Evolutionary conservation across 192 early-diverging fungal species (phyloP), one percentile per base, ranked within the genome.

Genomic region (Coemansia sp.): DNA sequence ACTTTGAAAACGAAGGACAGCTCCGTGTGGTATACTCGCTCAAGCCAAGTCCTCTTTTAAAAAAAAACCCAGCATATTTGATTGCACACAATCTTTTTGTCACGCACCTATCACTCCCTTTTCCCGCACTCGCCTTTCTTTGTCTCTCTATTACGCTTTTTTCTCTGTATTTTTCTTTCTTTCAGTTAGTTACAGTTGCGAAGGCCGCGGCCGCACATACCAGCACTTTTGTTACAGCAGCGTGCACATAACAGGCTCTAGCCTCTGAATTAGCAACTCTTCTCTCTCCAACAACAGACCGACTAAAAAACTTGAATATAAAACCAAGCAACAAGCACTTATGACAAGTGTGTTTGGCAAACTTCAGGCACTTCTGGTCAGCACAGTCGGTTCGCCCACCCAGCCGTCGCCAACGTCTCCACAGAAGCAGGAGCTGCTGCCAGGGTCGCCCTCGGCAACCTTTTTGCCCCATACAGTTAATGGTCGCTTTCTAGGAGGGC

Each of bases 331-430:
- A 21, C 13, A 48, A 48, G 22, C 46, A 45, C 27, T 25, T 23
- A 71, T 71, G 69, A 24, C 69, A 2, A 48, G 69, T 25, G 69
- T 71, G 7, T 57, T 71, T 14, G 69, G 49, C 33, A 71, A 64
- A 48, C 58, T 71, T 0, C 69, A 71, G 24, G 47, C 59, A 8
- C 59, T 71, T 15, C 63, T 71, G 33, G 53, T 57, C 49, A 63
- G 47, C 38, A 57, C 24, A 17, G 48, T 58, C 14, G 62, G 59
- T 49, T 7, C 54, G 6, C 3, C 51, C 4, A 37, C 46, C 21
- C 59, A 60, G 58, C 53, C 24, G 42, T 40, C 27, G 33, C 23
- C 53, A 19, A 40, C 34, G 27, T 30, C 27, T 2, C 27, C 7
- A 30, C 27, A 30, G 27, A 30, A 30, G 27, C 27, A 30, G 27